Percentiles rank a stretch among this genome's conserved stretches.
phyloP scores from a whole-genome alignment of 108 stramenopile species.

The Schizochytrium sp. region DNA sequence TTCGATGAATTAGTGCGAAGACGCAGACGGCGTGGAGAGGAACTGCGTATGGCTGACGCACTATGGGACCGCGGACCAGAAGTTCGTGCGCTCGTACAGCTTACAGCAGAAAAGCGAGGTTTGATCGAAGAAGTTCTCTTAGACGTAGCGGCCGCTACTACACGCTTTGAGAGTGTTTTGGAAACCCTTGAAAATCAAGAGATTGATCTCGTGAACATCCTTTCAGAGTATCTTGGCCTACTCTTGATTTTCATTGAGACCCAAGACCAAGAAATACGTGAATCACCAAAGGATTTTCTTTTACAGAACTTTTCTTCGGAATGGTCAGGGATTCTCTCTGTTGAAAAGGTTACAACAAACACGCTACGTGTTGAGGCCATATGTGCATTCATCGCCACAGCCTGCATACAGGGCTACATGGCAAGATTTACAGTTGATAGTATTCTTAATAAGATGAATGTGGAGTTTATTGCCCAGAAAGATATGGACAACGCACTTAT shows the following conservation, averaged over 20 bases:
- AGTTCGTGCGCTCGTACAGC: neutral
- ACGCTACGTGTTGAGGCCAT: neutral
- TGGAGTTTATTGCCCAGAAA: neutral
- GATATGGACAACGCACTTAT: neutral
- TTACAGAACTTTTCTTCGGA: neutral
- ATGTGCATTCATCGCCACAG: neutral
- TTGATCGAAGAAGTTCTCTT: neutral
- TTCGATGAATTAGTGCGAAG: neutral
- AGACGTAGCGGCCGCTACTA: neutral
- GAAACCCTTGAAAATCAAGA: neutral
- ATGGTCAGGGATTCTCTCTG: slow-evolving; percentile 8
- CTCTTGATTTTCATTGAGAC: neutral
- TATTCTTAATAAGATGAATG: neutral
- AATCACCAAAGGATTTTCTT: neutral
- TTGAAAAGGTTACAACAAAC: neutral
- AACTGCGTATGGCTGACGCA: neutral
- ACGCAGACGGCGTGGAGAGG: neutral
- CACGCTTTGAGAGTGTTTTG: neutral
- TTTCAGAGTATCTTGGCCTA: neutral
- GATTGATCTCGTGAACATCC: neutral
- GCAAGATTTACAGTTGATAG: neutral
- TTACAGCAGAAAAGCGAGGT: neutral
- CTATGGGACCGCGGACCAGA: neutral
- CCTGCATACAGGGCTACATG: neutral
- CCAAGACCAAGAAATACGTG: neutral